Conservation (phyloP, 306 rosid genomes). For the Datisca glomerata region DNA sequence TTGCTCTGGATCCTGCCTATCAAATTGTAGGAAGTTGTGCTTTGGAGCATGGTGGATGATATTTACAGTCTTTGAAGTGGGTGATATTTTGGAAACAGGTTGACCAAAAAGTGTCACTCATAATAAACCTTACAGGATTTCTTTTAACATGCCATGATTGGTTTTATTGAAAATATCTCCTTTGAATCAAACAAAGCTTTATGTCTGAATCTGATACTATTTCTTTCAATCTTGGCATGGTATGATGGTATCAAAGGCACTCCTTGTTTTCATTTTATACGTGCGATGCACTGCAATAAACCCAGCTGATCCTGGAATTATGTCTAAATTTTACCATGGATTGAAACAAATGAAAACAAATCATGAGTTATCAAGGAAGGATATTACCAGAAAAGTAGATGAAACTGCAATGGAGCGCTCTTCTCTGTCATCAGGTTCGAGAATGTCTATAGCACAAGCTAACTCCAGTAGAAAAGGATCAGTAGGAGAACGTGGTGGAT, state of each 20-base stretch:
- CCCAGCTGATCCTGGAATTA: conserved; percentile 97
- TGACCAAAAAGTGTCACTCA: too few relatives aligned
- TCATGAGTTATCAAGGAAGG: conserved; percentile 36
- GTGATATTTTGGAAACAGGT: too few relatives aligned
- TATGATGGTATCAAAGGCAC: conserved; percentile 55
- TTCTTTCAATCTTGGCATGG: conserved; percentile 17
- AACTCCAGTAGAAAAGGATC: conserved; percentile 82
- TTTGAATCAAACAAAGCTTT: conserved; percentile 7
- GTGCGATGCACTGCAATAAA: conserved; percentile 92
- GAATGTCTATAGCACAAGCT: conserved; percentile 53
- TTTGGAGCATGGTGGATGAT: too few relatives aligned
- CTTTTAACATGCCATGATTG: too few relatives aligned
- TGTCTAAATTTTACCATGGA: conserved; percentile 58
- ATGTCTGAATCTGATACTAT: conserved; percentile 13
- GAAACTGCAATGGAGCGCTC: conserved; percentile 40
- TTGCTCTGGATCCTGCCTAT: too few relatives aligned
- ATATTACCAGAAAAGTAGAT: conserved; percentile 45
- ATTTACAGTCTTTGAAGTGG: too few relatives aligned
- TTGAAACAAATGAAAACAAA: conserved; percentile 26
- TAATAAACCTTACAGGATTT: too few relatives aligned
- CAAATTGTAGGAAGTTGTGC: too few relatives aligned
- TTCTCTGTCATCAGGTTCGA: conserved; percentile 59
- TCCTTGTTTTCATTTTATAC: conserved; percentile 80
- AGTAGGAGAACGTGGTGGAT: conserved; percentile 44
- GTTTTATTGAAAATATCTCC: too few relatives aligned